These are phyloP conservation scores for Candida caryicola DNA, from an alignment of 805 yeast genomes.

Conservation along the genomic window DNA sequence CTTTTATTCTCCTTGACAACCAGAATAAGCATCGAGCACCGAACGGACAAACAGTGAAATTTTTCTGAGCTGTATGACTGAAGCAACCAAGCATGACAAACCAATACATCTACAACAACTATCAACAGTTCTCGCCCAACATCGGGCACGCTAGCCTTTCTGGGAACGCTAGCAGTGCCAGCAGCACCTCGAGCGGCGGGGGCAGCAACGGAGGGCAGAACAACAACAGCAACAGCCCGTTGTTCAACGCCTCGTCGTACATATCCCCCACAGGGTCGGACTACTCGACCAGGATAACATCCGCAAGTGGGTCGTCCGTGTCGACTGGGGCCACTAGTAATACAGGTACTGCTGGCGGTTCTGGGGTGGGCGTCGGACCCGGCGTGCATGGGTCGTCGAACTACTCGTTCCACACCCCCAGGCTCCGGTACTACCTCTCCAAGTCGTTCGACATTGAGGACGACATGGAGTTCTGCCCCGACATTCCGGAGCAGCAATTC, in stretches of 20 bases:
- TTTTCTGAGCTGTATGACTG: slow-evolving; percentile 5
- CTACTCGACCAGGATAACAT: slow-evolving; percentile 10
- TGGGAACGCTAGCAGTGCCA: neutral
- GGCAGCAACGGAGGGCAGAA: slow-evolving; percentile 2
- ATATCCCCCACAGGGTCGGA: slow-evolving; percentile 20
- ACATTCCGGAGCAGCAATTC: slow-evolving; percentile 38
- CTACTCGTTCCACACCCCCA: slow-evolving; percentile 44
- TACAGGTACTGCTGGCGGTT: slow-evolving; percentile 9
- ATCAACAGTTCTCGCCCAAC: slow-evolving; percentile 33
- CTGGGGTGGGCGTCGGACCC: neutral
- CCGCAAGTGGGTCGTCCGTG: slow-evolving; percentile 11
- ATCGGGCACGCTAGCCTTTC: slow-evolving; percentile 16
- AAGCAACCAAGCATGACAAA: slow-evolving; percentile 25
- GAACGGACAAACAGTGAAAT: too few relatives aligned
- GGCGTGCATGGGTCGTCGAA: slow-evolving; percentile 13
- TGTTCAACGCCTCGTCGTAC: slow-evolving; percentile 27
- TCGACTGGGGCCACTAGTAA: neutral
- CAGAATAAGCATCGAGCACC: too few relatives aligned
- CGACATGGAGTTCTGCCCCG: slow-evolving; percentile 65
- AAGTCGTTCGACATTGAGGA: slow-evolving; percentile 63
- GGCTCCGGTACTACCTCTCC: slow-evolving; percentile 55
- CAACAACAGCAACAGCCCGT: slow-evolving; percentile 26
- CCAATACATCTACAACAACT: slow-evolving; percentile 34
- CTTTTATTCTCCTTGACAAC: neutral
- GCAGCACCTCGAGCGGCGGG: slow-evolving; percentile 4